Evolutionary conservation across 2,329 filamentous ascomycete genomes (phyloP), one percentile per base, ranked within the genome.

Genomic region (Pseudogymnoascus sp.): DNA sequence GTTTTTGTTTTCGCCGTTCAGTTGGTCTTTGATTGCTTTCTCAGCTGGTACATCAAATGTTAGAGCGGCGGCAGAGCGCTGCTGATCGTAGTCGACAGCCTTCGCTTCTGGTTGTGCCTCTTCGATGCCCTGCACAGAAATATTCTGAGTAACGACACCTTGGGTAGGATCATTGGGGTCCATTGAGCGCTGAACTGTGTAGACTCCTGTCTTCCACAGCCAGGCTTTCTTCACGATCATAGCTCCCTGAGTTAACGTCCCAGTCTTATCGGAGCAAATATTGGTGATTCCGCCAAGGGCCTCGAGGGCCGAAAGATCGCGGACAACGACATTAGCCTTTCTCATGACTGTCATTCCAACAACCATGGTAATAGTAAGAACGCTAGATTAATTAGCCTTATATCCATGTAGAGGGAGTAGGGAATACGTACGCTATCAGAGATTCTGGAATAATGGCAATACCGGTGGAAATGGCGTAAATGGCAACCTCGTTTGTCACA

Each of bases 201-300:
- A 78, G 16, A 78, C 78, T 2, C 82, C 81, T 28, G 77, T 74
- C 12, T 76, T 77, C 2, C 82, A 82, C 12, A 86, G 76, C 80
- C 82, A 84, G 1, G 79, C 81, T 66, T 82, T 82, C 44, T 81
- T 77, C 5, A 82, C 79, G n/a, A 85, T 79, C 83, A 86, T 86
- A 66, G 82, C 82, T 18, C 70, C 71, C 64, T 72, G 68, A 5
- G 87, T 89, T 63, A 90, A 75, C 0, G 86, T 89, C 1, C 89
- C 89, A 0, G 89, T 92, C 77, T 91, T 92, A 72, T 92, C 89
- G 0, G 87, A 90, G 72, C 89, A 91, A 44, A 92, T 86, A 10
- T 90, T 83, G 0, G 86, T 89, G 0, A 91, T 87, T 0, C 86
- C 81, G 0, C 89, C 89, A 0, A 91, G 79, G 0, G 88, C 90